Evolutionary conservation across 2,329 filamentous ascomycete genomes (phyloP).

Genomic region (Pseudohalonectria lignicola): DNA sequence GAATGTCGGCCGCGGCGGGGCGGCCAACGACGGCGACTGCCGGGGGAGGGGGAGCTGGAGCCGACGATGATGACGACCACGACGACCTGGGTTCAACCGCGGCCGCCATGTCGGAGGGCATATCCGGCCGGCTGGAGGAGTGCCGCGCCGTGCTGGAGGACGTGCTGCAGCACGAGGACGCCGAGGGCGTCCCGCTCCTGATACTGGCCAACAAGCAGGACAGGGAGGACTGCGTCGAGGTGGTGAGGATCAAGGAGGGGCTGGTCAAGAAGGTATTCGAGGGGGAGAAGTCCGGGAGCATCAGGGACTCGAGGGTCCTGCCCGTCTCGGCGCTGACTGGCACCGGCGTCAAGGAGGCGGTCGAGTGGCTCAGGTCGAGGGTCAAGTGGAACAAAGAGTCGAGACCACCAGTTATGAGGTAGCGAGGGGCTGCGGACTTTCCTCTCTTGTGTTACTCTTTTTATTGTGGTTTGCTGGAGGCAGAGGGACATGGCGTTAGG

Average conservation of each 20-base stretch:
- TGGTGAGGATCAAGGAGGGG: slow-evolving; percentile 93
- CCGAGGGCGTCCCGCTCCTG: slow-evolving; percentile 81
- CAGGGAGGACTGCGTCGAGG: slow-evolving; percentile 92
- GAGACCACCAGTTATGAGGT: slow-evolving; percentile 87
- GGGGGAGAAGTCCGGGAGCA: slow-evolving; percentile 75
- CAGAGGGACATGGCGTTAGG: too few relatives aligned
- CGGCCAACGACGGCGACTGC: neutral
- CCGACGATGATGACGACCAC: too few relatives aligned
- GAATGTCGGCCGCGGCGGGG: neutral
- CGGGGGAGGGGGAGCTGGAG: neutral
- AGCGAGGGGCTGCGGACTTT: slow-evolving; percentile 18
- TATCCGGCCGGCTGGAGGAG: slow-evolving; percentile 61
- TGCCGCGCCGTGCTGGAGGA: slow-evolving; percentile 83
- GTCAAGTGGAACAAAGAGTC: slow-evolving; percentile 96
- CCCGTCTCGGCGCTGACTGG: slow-evolving; percentile 85
- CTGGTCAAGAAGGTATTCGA: slow-evolving; percentile 93
- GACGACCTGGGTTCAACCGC: neutral
- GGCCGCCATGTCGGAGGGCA: neutral
- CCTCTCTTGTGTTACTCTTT: too few relatives aligned
- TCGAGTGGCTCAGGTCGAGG: slow-evolving; percentile 90
- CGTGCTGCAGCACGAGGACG: slow-evolving; percentile 77
- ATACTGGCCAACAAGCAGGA: slow-evolving; percentile 98
- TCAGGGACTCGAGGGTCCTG: slow-evolving; percentile 83
- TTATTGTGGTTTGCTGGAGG: too few relatives aligned
- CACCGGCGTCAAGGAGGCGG: slow-evolving; percentile 80